Base-by-base conservation (phyloP, 2,329 filamentous ascomycete genomes). In the Niveomyces coronatus region DNA sequence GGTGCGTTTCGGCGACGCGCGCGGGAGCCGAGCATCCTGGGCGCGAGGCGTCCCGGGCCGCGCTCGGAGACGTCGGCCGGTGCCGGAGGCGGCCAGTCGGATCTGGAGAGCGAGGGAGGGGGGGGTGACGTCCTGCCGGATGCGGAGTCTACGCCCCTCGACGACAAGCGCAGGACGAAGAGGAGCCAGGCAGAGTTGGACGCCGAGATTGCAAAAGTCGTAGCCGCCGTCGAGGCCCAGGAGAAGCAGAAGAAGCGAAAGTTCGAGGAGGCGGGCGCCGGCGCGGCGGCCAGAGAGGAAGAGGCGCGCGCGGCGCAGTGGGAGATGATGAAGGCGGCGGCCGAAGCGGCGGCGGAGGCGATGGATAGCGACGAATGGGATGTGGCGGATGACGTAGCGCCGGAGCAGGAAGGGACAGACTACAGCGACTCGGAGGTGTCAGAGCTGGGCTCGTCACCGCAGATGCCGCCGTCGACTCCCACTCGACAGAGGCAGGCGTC, bases 91-190 rank as follows among this genome's bases (percentile, higher is more conserved):
- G 54, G 51, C 19, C 60, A 58, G 22, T 49, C 47, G 22, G 57
- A 63, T 9, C 63, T 71, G 16, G 67, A 71, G 36, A 47, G 58
- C 44, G 55, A 64, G 45, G 57, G 58, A 52, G 55, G 67, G 47
- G 59, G 73, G 47, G 80, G 75, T 50, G 68, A n/a, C n/a, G n/a
- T n/a, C n/a, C n/a, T 64, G 36, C 79, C 70, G 0, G 77, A 83
- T 40, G 77, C 76, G 19, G 78, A 82, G 58, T 80, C 78, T 13
- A 85, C 81, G 6, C 79, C 80, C 4, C 50, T 81, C 18, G 71
- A 75, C 41, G 52, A 49, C 20, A 45, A 53, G 34, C 57, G 68
- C 15, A 60, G 62, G 24, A 69, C 62, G 43, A 54, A 55, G 33
- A 55, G 57, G 13, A 47, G 48, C 32, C 37, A 42, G 18, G 46